These are phyloP conservation scores for Ambrosiella xylebori DNA, from an alignment of 2,329 filamentous ascomycete genomes.

Conservation along the genomic window DNA sequence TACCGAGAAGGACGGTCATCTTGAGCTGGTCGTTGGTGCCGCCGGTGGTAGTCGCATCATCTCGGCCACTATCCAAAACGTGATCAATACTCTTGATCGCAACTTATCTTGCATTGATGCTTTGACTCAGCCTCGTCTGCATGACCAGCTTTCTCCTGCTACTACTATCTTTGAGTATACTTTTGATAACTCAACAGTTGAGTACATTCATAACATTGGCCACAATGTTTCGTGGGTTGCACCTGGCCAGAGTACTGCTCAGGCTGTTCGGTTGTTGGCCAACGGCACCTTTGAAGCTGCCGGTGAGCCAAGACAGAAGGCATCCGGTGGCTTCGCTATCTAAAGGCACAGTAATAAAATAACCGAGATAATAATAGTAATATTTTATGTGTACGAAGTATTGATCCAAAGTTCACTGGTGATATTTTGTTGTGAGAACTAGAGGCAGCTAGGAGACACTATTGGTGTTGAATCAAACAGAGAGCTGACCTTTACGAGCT, in stretches of 20 bases:
- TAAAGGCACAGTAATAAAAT: slow-evolving; percentile 15
- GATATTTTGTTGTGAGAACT: too few species aligned
- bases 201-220: slow-evolving; percentile 45
- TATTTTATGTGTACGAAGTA: too few species aligned
- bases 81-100: slow-evolving; percentile 58
- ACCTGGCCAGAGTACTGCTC: slow-evolving; percentile 49
- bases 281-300: slow-evolving; percentile 63
- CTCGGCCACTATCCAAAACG: slow-evolving; percentile 61
- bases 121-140: slow-evolving; percentile 51
- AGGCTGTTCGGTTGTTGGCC: slow-evolving; percentile 46
- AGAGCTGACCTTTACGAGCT: too few species aligned
- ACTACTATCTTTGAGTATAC: slow-evolving; percentile 50
- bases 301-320: slow-evolving; percentile 62
- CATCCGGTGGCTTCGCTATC: slow-evolving; percentile 48
- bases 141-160: slow-evolving; percentile 68
- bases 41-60: slow-evolving; percentile 77
- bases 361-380: too few species aligned
- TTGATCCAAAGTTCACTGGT: too few species aligned
- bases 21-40: slow-evolving; percentile 58
- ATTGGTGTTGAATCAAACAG: too few species aligned
- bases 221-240: slow-evolving; percentile 62
- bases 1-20: slow-evolving; percentile 49
- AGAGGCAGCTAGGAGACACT: too few species aligned
- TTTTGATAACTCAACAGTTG: slow-evolving; percentile 53
- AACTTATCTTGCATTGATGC: slow-evolving; percentile 43